Evolutionary conservation across 768 basidiomycete species (phyloP).

Genomic region (Trametes cingulata): DNA sequence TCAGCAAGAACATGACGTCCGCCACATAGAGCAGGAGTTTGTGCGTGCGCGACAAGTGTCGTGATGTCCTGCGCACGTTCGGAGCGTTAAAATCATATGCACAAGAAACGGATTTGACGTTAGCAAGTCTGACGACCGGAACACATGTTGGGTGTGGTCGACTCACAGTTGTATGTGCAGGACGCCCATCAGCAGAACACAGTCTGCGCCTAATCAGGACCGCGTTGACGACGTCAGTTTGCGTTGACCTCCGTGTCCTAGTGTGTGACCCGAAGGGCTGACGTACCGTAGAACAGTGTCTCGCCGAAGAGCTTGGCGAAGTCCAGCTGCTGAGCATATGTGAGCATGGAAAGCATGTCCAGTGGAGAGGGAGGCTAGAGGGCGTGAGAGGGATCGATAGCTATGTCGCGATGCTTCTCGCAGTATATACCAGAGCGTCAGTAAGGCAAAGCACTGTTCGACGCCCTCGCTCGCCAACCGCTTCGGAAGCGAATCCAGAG

Average conservation of each 20-base stretch:
- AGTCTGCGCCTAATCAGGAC: not conserved
- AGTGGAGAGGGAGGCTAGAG: too few relatives aligned
- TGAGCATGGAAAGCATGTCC: not conserved
- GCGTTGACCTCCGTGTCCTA: too few relatives aligned
- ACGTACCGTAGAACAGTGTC: constrained; percentile 1
- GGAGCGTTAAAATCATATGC: not conserved
- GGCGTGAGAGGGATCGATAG: too few relatives aligned
- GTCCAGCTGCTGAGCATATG: not conserved
- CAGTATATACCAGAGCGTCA: not conserved
- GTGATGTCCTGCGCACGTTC: not conserved
- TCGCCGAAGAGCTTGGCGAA: constrained; percentile 6
- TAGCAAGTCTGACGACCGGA: not conserved
- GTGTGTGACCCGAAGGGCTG: too few relatives aligned
- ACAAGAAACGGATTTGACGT: not conserved
- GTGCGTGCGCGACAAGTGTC: constrained; percentile 1
- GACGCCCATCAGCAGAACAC: constrained; percentile 1
- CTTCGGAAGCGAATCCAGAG: too few relatives aligned
- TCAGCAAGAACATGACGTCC: constrained; percentile 2
- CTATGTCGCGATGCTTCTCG: too few relatives aligned
- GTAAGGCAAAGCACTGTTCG: too few relatives aligned
- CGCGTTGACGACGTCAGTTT: not conserved
- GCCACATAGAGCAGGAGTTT: not conserved
- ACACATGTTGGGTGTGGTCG: too few relatives aligned
- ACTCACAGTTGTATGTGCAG: constrained; percentile 5
- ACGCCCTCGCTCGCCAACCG: too few relatives aligned